Percentiles rank a stretch among this genome's conserved stretches.
phyloP scores from a whole-genome alignment of 164 flowering plant genomes.

The Kalanchoe fedtschenkoi region DNA sequence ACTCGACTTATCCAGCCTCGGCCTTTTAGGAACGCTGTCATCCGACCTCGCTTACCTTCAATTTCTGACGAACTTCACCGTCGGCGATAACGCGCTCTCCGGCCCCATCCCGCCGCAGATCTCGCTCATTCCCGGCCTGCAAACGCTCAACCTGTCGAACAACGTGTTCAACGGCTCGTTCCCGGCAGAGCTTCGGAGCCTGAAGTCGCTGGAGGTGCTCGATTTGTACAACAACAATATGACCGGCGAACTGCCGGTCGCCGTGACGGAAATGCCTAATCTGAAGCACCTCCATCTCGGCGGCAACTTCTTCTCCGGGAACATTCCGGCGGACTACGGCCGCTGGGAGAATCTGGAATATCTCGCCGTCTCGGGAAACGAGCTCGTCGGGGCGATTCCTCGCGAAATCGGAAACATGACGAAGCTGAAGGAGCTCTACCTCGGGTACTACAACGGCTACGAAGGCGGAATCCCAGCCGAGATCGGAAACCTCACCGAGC shows the following conservation, averaged over 20 bases:
- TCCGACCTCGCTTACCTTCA: conserved; percentile 39
- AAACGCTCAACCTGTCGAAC: conserved; percentile 65
- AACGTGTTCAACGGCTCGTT: conserved; percentile 54
- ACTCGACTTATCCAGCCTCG: conserved; percentile 48
- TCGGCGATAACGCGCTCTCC: conserved; percentile 43
- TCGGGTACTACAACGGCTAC: conserved; percentile 71
- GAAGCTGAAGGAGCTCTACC: conserved; percentile 50
- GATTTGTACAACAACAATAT: conserved; percentile 86
- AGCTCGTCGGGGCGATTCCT: conserved; percentile 60
- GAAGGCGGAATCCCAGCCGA: conserved; percentile 69
- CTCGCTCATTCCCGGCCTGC: conserved; percentile 34
- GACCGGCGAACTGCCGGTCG: conserved; percentile 52
- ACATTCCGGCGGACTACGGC: conserved; percentile 66
- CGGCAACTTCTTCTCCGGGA: conserved; percentile 73
- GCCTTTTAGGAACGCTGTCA: conserved; percentile 57
- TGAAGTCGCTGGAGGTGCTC: conserved; percentile 35
- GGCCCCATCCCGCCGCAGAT: conserved; percentile 57
- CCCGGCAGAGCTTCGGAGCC: conserved; percentile 33
- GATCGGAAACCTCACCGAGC: conserved; percentile 57
- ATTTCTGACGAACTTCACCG: conserved; percentile 39
- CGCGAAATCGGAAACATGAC: conserved; percentile 66
- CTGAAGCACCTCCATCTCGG: conserved; percentile 75
- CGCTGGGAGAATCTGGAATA: conserved; percentile 52
- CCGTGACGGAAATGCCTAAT: conserved; percentile 26
- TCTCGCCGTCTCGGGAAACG: conserved; percentile 86